Percentiles rank a stretch among this genome's conserved stretches.
Evolutionary conservation across 495 filamentous ascomycete species (phyloP).

Genomic region (Penicillium goetzii): DNA sequence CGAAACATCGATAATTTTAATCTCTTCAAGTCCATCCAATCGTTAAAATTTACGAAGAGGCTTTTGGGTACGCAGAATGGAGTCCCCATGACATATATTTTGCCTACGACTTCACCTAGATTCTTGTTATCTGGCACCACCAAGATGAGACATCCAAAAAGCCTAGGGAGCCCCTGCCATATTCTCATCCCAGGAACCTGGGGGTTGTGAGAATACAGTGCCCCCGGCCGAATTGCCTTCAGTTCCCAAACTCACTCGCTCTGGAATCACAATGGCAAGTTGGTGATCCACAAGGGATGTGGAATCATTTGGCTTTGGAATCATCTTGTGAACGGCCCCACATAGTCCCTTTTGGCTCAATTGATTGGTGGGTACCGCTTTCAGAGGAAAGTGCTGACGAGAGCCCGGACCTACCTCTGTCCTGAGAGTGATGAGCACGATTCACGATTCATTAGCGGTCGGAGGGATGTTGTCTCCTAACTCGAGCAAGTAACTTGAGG

Average conservation of each 20-base stretch:
- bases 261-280: not conserved
- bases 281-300: not conserved
- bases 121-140: no score
- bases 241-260: not conserved
- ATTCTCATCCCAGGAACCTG: no score
- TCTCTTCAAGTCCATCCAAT: no score
- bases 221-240: no score
- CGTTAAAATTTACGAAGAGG: no score
- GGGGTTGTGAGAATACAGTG: no score
- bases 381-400: not conserved
- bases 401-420: not conserved
- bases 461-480: not conserved
- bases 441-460: not conserved
- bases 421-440: not conserved
- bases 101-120: no score
- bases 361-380: not conserved
- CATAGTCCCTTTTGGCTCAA: not conserved
- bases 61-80: no score
- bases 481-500: not conserved
- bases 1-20: not conserved
- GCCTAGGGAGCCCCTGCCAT: no score
- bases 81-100: no score
- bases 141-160: no score
- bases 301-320: not conserved
- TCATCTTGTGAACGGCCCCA: not conserved